Conservation (phyloP, 2,329 filamentous ascomycete genomes). For the Fusarium anthophilum region DNA sequence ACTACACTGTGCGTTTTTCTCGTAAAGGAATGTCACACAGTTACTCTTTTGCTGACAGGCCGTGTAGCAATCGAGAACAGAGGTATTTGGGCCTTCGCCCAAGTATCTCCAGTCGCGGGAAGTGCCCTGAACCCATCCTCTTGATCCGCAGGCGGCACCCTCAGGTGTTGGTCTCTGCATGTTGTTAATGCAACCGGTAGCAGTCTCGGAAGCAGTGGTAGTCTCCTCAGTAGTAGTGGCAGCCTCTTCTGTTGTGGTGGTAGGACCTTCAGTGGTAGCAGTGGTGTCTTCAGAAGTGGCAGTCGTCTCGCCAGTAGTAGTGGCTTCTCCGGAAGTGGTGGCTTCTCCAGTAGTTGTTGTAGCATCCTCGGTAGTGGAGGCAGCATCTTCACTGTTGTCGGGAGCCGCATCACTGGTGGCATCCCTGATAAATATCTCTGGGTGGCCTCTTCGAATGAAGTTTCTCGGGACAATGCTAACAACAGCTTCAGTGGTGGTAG, state of each 20-base stretch:
- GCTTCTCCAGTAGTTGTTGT: not conserved
- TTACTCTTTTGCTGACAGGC: not conserved
- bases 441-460: not conserved
- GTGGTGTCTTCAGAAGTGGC: not conserved
- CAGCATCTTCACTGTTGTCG: not conserved
- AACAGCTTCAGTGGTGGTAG: not conserved
- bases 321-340: not conserved
- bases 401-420: not conserved
- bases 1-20: not conserved
- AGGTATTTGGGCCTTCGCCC: not conserved
- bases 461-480: not conserved
- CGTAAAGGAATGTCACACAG: not conserved
- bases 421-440: not conserved
- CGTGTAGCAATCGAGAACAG: not conserved
- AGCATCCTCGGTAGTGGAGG: not conserved
- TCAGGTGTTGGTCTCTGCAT: not conserved
- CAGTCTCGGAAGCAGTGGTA: not conserved
- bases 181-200: not conserved
- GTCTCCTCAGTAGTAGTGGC: not conserved
- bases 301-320: not conserved
- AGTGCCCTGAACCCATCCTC: fast-evolving
- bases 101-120: not conserved
- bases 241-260: not conserved
- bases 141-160: not conserved
- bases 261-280: not conserved